Conservation (phyloP, 208 protist genomes). For the Acanthamoeba sp. region DNA sequence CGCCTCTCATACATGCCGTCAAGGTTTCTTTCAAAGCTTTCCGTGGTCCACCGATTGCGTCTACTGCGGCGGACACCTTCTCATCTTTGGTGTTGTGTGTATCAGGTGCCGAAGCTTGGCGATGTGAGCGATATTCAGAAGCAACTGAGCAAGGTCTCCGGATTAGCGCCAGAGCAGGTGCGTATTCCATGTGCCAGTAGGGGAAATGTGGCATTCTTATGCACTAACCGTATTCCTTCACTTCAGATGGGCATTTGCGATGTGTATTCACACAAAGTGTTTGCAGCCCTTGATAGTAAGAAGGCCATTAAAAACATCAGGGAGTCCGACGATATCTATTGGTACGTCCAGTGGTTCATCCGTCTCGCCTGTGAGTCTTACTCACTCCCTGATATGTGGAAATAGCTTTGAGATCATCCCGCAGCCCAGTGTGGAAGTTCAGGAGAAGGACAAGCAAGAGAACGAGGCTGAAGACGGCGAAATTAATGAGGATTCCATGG, state of each 20-base stretch:
- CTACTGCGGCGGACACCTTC: not conserved
- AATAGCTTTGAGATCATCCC: not conserved
- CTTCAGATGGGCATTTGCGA: conserved; percentile 11
- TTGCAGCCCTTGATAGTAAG: not conserved
- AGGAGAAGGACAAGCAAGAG: not conserved
- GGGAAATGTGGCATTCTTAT: too few relatives aligned
- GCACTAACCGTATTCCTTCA: too few relatives aligned
- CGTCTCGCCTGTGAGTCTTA: not conserved
- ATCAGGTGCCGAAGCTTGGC: not conserved
- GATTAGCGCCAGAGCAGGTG: not conserved
- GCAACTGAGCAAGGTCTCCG: not conserved
- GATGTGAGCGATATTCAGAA: not conserved
- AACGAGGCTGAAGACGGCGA: not conserved
- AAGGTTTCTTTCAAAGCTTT: not conserved
- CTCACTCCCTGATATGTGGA: not conserved
- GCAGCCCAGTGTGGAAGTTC: not conserved
- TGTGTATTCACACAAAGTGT: conserved; percentile 45
- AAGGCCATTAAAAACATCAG: conserved; percentile 28
- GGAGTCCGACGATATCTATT: conserved; percentile 21
- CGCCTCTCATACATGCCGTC: not conserved
- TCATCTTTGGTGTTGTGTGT: not conserved
- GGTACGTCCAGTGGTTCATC: not conserved
- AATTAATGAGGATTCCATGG: not conserved
- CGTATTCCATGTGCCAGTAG: too few relatives aligned
- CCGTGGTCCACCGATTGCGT: too few relatives aligned